phyloP scores from a whole-genome alignment of 1,284 basidiomycete genomes.

The Psilocybe mexicana region DNA sequence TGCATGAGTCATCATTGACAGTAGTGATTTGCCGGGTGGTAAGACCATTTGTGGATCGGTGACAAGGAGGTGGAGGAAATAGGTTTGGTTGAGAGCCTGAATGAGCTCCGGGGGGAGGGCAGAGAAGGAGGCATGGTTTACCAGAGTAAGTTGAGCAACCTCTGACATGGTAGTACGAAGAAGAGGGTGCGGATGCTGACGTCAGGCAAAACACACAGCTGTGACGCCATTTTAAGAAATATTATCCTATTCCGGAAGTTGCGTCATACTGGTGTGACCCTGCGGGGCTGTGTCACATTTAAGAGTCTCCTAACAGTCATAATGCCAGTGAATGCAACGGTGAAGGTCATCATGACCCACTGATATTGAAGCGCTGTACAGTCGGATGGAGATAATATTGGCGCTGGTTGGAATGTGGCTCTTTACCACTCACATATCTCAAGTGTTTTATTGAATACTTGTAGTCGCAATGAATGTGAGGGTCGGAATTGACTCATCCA shows the following conservation, averaged over 20 bases:
- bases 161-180: constrained; percentile 8
- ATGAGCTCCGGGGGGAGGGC: constrained; percentile 54
- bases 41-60: constrained; percentile 57
- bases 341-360: too few species aligned
- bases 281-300: too few species aligned
- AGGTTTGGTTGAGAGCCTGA: constrained; percentile 53
- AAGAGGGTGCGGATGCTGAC: constrained; percentile 6
- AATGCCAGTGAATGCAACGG: too few species aligned
- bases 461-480: too few species aligned
- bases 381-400: too few species aligned
- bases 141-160: constrained; percentile 5
- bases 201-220: constrained; percentile 1
- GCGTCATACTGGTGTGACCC: neutral
- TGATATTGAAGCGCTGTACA: too few species aligned
- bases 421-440: too few species aligned
- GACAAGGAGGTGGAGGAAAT: constrained; percentile 64
- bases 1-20: constrained; percentile 56
- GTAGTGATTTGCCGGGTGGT: constrained; percentile 67
- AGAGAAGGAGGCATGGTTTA: constrained; percentile 9
- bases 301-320: too few species aligned
- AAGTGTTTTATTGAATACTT: too few species aligned
- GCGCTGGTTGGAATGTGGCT: too few species aligned
- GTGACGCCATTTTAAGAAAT: neutral
- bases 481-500: too few species aligned
- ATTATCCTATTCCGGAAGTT: constrained; percentile 2